Evolutionary conservation across 768 basidiomycete genomes (phyloP), one percentile per base, ranked within the genome.

Genomic region (Hypholoma sublateritium): DNA sequence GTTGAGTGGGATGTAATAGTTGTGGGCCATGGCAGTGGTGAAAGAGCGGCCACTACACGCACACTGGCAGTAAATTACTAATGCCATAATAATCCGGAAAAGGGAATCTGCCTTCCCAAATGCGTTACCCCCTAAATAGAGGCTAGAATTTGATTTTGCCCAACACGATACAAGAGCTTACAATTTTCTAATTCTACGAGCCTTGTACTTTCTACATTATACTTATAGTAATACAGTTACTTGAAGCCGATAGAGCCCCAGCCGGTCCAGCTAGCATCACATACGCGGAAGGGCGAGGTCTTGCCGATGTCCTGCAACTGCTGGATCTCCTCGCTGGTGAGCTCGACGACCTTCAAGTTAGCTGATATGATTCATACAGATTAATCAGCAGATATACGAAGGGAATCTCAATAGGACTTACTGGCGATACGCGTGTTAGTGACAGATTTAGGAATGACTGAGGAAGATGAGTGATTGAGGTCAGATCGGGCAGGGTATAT

Each of bases 381-480:
- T 22, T 43, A 13, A 53, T 21, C 13, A 22, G 8, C 12, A 9
- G 28, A 8, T 3, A 17, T 19, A 11, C 9, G 28, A n/a, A 12
- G 17, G 24, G 12, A 4, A 42, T 28, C 24, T 17, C 1, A 19
- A 16, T 12, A 41, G 16, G 17, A 70, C 79, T 55, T 57, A 82
- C 81, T 65, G 37, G 77, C 70, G 65, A 92, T 87, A 19, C 91
- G 85, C 52, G 77, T 70, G 53, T 81, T 76, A 5, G 85, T 91
- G 41, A 93, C 91, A 4, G 87, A 89, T 75, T 93, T 93, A 21
- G 89, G 79, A 37, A 93, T 74, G 24, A 90, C 90, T 72, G 45
- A 21, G n/a, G 43, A 41, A 16, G 22, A 41, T 6, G 49, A 24
- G 17, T 41, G 39, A 41, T 5, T 16, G 39, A 41, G 3, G 14